These are phyloP conservation scores for Tylopilus intermedius DNA, from an alignment of 768 basidiomycete genomes.

Conservation along the genomic window DNA sequence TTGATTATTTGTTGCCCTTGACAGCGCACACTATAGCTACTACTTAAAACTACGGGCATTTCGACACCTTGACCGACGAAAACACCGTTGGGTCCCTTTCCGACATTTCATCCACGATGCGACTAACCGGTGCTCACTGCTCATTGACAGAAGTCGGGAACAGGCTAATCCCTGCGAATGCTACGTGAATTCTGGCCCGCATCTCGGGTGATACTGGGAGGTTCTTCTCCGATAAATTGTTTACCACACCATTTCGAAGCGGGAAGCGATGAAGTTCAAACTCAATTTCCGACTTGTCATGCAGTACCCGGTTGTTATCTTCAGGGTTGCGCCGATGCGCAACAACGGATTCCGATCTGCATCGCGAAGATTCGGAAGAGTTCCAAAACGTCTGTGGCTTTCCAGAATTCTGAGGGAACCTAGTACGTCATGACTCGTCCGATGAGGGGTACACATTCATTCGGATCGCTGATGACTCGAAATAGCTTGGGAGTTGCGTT, in stretches of 20 bases:
- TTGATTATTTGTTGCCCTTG: no score
- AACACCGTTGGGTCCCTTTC: not conserved
- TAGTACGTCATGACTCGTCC: conserved; percentile 4
- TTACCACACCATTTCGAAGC: not conserved
- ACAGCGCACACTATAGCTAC: no score
- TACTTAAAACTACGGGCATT: not conserved
- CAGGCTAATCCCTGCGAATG: not conserved
- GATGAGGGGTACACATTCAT: not conserved
- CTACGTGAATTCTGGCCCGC: not conserved
- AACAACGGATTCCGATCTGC: not conserved
- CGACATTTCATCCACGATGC: not conserved
- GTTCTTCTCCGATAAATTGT: not conserved
- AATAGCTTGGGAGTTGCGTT: not conserved
- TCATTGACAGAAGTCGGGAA: not conserved
- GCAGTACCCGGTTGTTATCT: no score
- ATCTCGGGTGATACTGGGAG: not conserved
- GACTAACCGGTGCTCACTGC: not conserved
- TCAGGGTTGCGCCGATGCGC: not conserved
- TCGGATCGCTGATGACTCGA: not conserved
- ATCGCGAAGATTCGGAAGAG: not conserved
- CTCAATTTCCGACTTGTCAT: not conserved
- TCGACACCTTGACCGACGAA: not conserved
- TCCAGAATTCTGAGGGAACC: not conserved
- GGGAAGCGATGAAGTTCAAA: not conserved
- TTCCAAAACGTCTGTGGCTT: not conserved